Conservation (phyloP, 1,284 basidiomycete genomes). For the Volvariella volvacea region DNA sequence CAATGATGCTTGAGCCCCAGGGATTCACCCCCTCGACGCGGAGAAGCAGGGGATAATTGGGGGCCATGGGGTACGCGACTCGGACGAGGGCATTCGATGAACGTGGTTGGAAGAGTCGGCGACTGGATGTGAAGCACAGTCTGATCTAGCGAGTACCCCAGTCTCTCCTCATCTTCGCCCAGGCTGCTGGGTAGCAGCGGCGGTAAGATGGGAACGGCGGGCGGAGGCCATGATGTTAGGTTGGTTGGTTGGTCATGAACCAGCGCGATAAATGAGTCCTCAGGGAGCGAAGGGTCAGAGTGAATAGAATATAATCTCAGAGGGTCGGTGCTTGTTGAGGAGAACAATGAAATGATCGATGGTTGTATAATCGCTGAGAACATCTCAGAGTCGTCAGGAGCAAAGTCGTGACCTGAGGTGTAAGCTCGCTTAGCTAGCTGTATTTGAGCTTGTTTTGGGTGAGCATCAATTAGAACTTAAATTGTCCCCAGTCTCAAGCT, state of each 20-base stretch:
- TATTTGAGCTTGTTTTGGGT: too few relatives aligned
- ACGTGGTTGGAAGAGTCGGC: constrained; percentile 63
- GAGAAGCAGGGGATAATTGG: constrained; percentile 7
- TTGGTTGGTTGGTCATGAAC: constrained; percentile 53
- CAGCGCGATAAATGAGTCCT: constrained; percentile 62
- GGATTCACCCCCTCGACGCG: constrained; percentile 10
- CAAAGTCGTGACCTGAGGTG: background rate
- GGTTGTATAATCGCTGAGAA: constrained; percentile 57
- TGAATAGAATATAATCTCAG: constrained; percentile 51
- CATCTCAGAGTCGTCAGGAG: constrained; percentile 28
- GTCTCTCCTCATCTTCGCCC: constrained; percentile 18
- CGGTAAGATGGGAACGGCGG: constrained; percentile 36
- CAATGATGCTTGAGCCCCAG: constrained; percentile 70
- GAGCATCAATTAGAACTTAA: too few relatives aligned
- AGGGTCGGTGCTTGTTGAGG: constrained; percentile 63
- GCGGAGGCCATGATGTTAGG: constrained; percentile 29
- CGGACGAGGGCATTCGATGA: constrained; percentile 55
- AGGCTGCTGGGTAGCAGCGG: constrained; percentile 21
- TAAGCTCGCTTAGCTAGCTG: too few relatives aligned
- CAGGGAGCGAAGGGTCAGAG: constrained; percentile 45
- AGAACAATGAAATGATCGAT: constrained; percentile 67
- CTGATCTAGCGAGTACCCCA: constrained; percentile 46
- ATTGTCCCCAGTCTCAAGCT: too few relatives aligned
- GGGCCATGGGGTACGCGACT: constrained; percentile 16
- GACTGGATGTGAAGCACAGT: constrained; percentile 83